Conservation (phyloP, 257 asterid genomes). For the Agastache rugosa region DNA sequence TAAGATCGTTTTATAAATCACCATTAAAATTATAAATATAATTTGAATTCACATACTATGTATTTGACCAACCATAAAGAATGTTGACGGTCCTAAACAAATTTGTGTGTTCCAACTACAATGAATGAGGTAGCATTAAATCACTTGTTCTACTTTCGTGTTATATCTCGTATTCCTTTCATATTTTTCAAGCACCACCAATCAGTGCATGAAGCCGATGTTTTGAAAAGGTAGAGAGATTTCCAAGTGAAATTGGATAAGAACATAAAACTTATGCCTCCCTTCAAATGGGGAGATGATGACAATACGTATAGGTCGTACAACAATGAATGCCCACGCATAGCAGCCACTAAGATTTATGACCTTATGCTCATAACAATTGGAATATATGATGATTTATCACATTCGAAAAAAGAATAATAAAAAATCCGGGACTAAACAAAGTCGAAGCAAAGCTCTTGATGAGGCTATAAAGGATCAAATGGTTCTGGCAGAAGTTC, state of each 20-base stretch:
- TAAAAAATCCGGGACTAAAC: slow-evolving; percentile 24
- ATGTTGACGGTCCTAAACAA: too few relatives aligned
- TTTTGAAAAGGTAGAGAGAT: not conserved
- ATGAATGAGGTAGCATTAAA: too few relatives aligned
- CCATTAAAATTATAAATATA: too few relatives aligned
- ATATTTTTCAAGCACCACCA: not conserved
- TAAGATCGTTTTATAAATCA: too few relatives aligned
- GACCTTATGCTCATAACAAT: slow-evolving; percentile 35
- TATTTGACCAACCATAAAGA: too few relatives aligned
- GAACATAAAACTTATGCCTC: not conserved
- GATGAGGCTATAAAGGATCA: slow-evolving; percentile 59
- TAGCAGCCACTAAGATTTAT: not conserved
- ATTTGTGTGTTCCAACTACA: too few relatives aligned
- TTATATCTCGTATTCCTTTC: too few relatives aligned
- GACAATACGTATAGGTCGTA: slow-evolving; percentile 3
- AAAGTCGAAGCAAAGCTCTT: slow-evolving; percentile 28
- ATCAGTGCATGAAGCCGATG: not conserved
- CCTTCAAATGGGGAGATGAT: slow-evolving; percentile 18
- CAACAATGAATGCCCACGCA: slow-evolving; percentile 16
- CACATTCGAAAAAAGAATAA: slow-evolving; percentile 34
- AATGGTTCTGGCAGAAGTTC: slow-evolving; percentile 93
- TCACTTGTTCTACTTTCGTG: too few relatives aligned
- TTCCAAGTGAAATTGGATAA: not conserved
- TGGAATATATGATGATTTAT: slow-evolving; percentile 23
- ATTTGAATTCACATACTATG: too few relatives aligned